These are phyloP conservation scores for Pseudocercospora musae DNA, from an alignment of 2,329 filamentous ascomycete genomes.

Conservation along the genomic window DNA sequence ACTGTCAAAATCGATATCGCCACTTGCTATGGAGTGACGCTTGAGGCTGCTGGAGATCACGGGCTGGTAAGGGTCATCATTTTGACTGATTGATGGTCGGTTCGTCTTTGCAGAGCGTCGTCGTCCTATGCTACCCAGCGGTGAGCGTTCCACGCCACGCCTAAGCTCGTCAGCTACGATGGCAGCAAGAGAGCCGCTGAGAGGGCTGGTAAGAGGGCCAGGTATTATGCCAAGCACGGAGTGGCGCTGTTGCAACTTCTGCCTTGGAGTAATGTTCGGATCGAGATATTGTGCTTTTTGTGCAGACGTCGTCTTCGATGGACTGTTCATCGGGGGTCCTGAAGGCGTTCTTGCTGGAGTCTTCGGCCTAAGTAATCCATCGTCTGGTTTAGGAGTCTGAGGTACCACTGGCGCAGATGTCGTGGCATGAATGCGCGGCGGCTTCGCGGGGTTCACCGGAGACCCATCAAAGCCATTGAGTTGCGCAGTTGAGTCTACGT, in stretches of 20 bases:
- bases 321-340: constrained; percentile 14
- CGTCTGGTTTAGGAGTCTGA: constrained; percentile 19
- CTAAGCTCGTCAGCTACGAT: constrained; percentile 64
- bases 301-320: constrained; percentile 6
- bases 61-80: constrained; percentile 6
- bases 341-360: constrained; percentile 27
- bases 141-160: constrained; percentile 46
- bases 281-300: constrained; percentile 19
- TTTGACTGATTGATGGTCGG: constrained; percentile 9
- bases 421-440: constrained; percentile 36
- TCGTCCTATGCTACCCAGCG: constrained; percentile 17
- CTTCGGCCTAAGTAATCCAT: constrained; percentile 18
- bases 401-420: constrained; percentile 34
- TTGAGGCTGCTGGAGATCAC: constrained; percentile 14
- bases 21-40: constrained; percentile 28
- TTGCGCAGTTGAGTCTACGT: constrained; percentile 25
- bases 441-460: constrained; percentile 20
- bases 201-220: constrained; percentile 58
- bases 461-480: constrained; percentile 14
- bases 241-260: constrained; percentile 41
- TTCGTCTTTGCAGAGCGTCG: constrained; percentile 11
- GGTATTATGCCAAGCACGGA: constrained; percentile 55
- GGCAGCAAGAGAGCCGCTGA: constrained; percentile 59
- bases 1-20: constrained; percentile 25
- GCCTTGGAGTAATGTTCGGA: constrained; percentile 37